These are phyloP conservation scores for Tulasnella sp. DNA, from an alignment of 768 basidiomycete species.

Conservation along the genomic window DNA sequence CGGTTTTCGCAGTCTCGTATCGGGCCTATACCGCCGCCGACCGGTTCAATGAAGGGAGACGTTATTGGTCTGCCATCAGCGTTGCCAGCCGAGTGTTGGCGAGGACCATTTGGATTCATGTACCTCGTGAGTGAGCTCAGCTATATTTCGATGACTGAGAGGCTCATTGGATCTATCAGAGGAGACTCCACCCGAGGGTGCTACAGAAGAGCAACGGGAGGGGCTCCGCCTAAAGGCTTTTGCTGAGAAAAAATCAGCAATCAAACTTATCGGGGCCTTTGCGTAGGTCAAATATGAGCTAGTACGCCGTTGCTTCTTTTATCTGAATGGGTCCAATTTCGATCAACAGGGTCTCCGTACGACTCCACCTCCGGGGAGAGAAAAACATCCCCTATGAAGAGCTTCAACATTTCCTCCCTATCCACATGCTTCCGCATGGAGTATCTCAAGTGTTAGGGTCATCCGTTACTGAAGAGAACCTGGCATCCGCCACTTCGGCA, in stretches of 20 bases:
- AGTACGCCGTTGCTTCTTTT: background rate
- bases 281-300: conserved; percentile 38
- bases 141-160: background rate
- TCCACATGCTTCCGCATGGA: conserved; percentile 33
- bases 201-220: background rate
- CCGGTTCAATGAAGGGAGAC: conserved; percentile 65
- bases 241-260: conserved; percentile 63
- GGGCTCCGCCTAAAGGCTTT: conserved; percentile 38
- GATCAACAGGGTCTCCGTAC: conserved; percentile 51
- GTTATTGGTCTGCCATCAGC: conserved; percentile 64
- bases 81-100: conserved; percentile 19
- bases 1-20: conserved; percentile 65
- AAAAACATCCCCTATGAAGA: conserved; percentile 36
- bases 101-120: conserved; percentile 63
- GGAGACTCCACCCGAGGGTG: background rate
- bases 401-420: conserved; percentile 50
- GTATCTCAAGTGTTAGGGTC: background rate
- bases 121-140: conserved; percentile 51
- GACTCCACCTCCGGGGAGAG: conserved; percentile 64
- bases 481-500: background rate
- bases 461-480: background rate
- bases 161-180: background rate
- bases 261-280: conserved; percentile 67
- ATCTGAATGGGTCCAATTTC: no score
- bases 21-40: conserved; percentile 28